These are phyloP conservation scores for Eucalyptus fibrosa DNA, from an alignment of 345 rosid species.

Conservation along the genomic window DNA sequence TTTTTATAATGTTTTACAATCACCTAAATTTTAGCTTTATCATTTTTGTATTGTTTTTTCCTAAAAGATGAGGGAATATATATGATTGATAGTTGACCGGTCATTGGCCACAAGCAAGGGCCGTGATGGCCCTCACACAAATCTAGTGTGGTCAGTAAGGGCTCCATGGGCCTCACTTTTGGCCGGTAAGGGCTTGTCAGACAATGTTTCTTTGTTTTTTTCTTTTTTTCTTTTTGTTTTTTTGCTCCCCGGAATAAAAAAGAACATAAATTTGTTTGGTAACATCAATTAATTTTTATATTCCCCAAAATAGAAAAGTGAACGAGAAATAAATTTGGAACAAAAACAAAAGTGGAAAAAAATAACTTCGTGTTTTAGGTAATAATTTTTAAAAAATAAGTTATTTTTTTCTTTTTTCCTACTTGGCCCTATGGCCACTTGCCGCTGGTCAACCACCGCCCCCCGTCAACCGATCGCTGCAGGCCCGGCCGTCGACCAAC, in stretches of 20 bases:
- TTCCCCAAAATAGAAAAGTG: too few species aligned
- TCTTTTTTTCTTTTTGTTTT: too few species aligned
- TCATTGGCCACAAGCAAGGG: neutral
- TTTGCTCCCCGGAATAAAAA: too few species aligned
- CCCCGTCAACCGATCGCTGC: accelerated
- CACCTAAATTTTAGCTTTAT: neutral
- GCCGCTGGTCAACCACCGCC: accelerated
- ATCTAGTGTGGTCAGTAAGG: neutral
- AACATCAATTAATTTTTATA: too few species aligned
- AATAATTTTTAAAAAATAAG: too few species aligned
- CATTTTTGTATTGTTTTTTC: neutral
- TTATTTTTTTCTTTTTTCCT: too few species aligned
- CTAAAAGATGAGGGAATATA: neutral
- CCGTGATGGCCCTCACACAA: neutral
- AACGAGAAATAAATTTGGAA: accelerated
- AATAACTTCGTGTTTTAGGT: accelerated
- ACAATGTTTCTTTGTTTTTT: too few species aligned
- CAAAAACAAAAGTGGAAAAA: accelerated
- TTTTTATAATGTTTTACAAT: neutral
- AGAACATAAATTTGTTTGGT: accelerated
- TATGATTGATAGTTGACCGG: neutral
- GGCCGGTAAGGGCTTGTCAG: accelerated
- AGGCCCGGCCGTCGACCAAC: accelerated
- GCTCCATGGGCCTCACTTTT: neutral
- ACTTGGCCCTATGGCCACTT: accelerated